Conservation (phyloP, 192 early-diverging fungal species). For the Linnemannia zychae region DNA sequence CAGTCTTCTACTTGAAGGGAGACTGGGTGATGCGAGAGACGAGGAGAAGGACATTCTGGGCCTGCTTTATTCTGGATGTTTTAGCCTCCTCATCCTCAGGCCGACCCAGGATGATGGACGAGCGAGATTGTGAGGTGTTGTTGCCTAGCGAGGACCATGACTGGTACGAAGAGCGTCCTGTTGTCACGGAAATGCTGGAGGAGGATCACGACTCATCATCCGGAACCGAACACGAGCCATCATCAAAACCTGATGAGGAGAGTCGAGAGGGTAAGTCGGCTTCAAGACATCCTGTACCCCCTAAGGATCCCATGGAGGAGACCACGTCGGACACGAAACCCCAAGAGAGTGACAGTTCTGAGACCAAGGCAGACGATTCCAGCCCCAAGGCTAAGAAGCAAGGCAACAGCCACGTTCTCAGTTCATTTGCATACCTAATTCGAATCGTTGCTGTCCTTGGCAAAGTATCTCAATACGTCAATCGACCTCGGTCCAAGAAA, state of each 20-base stretch:
- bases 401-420: constrained; percentile 26
- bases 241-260: background rate
- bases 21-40: constrained; percentile 64
- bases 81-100: constrained; percentile 55
- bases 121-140: constrained; percentile 61
- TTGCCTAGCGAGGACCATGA: constrained; percentile 63
- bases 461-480: constrained; percentile 61
- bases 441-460: constrained; percentile 60
- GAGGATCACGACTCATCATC: constrained; percentile 37
- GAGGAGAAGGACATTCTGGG: constrained; percentile 67
- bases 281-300: background rate
- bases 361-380: background rate
- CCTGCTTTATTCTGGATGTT: constrained; percentile 64
- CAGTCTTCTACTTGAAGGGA: constrained; percentile 50
- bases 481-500: constrained; percentile 52
- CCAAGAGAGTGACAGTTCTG: background rate
- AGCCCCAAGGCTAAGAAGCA: constrained; percentile 28
- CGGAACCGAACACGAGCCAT: constrained; percentile 34
- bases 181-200: constrained; percentile 47
- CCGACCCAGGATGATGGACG: constrained; percentile 62
- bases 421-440: constrained; percentile 56
- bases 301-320: background rate
- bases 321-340: background rate
- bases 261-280: background rate
- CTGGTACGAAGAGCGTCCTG: constrained; percentile 58